phyloP scores from a whole-genome alignment of 1,284 basidiomycete species.

The Pyrrhoderma lamaoense region DNA sequence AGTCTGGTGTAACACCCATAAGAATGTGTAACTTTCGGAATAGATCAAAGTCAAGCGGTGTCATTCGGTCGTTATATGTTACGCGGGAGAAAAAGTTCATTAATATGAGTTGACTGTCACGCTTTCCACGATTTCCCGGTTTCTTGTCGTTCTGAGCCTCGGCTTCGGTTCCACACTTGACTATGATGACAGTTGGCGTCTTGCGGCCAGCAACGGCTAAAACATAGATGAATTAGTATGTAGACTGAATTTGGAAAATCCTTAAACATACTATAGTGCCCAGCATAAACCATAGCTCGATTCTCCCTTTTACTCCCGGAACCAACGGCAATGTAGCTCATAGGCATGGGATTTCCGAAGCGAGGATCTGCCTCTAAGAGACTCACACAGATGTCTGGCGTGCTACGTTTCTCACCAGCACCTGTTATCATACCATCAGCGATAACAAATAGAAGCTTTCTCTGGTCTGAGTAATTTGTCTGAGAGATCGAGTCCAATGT shows the following conservation, averaged over 20 bases:
- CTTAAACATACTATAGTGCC: conserved; percentile 81
- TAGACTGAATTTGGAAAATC: conserved; percentile 5
- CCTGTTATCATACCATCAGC: conserved; percentile 99
- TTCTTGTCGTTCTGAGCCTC: conserved; percentile 84
- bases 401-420: conserved; percentile 88
- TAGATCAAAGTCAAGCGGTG: conserved; percentile 94
- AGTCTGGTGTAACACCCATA: conserved; percentile 99
- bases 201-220: conserved; percentile 75
- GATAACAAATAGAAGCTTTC: conserved; percentile 91
- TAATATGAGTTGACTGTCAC: conserved; percentile 96
- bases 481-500: conserved; percentile 90
- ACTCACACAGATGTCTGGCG: conserved; percentile 93
- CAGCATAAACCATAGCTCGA: conserved; percentile 97
- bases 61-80: conserved; percentile 99
- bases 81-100: conserved; percentile 99
- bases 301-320: conserved; percentile 87
- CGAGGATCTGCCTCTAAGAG: conserved; percentile 90
- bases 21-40: conserved; percentile 95
- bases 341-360: conserved; percentile 94
- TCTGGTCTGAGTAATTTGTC: conserved; percentile 85
- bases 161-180: conserved; percentile 90
- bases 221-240: conserved; percentile 11
- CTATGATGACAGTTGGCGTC: conserved; percentile 92
- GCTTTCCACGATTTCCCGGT: conserved; percentile 97
- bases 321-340: conserved; percentile 91